A percentile compares a stretch with the other conserved stretches of the same genome.
These are phyloP conservation scores for Anthracocystis walkeri DNA, from an alignment of 1,284 basidiomycete species.

Conservation along the genomic window DNA sequence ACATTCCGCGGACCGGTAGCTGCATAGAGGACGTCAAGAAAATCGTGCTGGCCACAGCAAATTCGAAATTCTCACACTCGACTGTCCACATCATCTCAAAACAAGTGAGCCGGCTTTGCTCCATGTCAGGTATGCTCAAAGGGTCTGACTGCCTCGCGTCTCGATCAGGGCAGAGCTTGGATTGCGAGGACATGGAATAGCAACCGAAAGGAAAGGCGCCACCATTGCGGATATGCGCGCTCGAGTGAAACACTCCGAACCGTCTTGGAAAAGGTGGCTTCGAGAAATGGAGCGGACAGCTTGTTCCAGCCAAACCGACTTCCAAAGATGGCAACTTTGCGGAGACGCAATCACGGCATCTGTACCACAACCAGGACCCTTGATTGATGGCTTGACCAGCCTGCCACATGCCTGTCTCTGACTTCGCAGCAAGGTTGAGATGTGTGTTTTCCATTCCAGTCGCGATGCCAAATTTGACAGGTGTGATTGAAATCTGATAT, in stretches of 20 bases:
- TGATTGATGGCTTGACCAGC: background rate
- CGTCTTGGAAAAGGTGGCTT: background rate
- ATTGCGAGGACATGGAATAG: background rate
- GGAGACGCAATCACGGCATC: background rate
- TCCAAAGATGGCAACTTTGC: background rate
- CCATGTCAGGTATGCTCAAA: background rate
- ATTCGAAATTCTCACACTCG: background rate
- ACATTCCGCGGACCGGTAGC: conserved; percentile 17
- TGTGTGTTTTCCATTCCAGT: conserved; percentile 25
- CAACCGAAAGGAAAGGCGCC: background rate
- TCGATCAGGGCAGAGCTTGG: too few relatives aligned
- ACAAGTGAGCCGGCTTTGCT: conserved; percentile 5
- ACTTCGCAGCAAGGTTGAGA: background rate
- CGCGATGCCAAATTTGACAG: conserved; percentile 37
- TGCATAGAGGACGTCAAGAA: conserved; percentile 12
- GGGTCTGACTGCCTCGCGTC: background rate
- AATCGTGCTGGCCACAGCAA: background rate
- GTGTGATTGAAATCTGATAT: conserved; percentile 39
- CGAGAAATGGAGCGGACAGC: conserved; percentile 12
- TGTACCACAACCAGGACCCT: conserved; percentile 2
- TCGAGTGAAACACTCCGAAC: conserved; percentile 15
- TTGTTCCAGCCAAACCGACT: background rate
- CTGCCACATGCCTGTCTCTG: conserved; percentile 3
- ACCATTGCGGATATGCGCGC: conserved; percentile 17
- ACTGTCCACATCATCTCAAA: background rate